Base-by-base conservation (phyloP, 2,329 filamentous ascomycete genomes). In the Ceratocystis cubensis region DNA sequence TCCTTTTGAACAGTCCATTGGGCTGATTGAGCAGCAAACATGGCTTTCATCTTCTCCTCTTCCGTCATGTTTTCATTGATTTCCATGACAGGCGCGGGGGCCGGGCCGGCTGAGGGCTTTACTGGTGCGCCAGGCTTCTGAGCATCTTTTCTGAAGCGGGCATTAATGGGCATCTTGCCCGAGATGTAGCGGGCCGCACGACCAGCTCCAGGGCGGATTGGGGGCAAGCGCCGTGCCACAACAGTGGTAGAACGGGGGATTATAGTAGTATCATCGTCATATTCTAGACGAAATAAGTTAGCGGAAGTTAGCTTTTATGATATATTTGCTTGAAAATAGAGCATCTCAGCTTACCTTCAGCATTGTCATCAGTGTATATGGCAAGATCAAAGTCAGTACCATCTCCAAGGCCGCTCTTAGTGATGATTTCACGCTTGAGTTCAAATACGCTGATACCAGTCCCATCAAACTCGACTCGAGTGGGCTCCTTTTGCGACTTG, bases 391-490 rank as follows among this genome's bases (percentile, higher is more conserved):
- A 96, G 75, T 99, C 94, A 71, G 89, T 91, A 69, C 94, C 94
- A 77, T 97, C 93, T 71, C 94, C 94, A 71, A 99, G 83, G 69
- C 90, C 91, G 76, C 91, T 95, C 76, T 93, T 89, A 76, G 84
- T 86, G 79, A 99, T 99, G 74, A 99, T 99, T 78, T 97, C 94
- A 80, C 93, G 89, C 80, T 99, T 99, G 74, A 99, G 82, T 75
- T 99, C 95, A 78, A 97, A 99, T 70, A 97, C 94, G 69, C 93
- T 96, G 74, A 97, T 96, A 77, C 91, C 91, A 72, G 93, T 96
- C 74, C 94, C 94, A 78, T 99, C 93, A 76, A 99, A 97, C 74
- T 92, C 89, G 73, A 99, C 91, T 74, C 92, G 86, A 67, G 91
- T 91, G 69, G 91, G 90, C 75, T 97, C 94, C 80, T 91, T 96